Evolutionary conservation across 2,329 filamentous ascomycete species (phyloP).

Genomic region (Cladophialophora chaetospira): DNA sequence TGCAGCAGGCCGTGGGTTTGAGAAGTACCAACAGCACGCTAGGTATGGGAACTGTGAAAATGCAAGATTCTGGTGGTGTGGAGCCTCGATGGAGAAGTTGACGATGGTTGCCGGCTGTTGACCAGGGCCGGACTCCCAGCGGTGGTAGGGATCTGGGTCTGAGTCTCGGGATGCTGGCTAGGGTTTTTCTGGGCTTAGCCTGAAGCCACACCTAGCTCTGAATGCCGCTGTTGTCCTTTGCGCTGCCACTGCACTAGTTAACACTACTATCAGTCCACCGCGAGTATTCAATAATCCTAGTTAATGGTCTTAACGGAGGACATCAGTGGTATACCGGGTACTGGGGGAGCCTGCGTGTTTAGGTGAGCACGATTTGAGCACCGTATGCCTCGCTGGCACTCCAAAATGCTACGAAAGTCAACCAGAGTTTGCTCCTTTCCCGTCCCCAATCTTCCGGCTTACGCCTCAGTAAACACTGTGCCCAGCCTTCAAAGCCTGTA

Average conservation of each 20-base stretch:
- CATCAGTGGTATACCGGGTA: no score
- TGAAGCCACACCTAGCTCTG: not conserved
- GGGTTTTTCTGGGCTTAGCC: not conserved
- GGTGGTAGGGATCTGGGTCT: not conserved
- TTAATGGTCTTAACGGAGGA: no score
- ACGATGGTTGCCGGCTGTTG: conserved; percentile 3
- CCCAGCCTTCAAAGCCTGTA: no score
- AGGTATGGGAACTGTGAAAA: conserved; percentile 6
- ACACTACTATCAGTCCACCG: no score
- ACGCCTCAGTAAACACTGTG: not conserved
- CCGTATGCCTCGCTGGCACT: not conserved
- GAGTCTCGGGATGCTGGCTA: not conserved
- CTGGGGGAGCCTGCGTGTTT: no score
- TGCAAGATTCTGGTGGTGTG: conserved; percentile 13
- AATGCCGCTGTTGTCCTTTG: not conserved
- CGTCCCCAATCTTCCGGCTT: not conserved
- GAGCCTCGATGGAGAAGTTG: conserved; percentile 4
- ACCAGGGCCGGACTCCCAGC: not conserved
- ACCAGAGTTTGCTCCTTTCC: not conserved
- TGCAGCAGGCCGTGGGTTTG: not conserved
- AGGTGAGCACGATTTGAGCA: not conserved
- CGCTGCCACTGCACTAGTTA: not conserved
- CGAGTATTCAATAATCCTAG: no score
- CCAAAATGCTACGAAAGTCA: not conserved
- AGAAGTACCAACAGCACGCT: not conserved